Base-by-base conservation (phyloP, 805 yeast species). In the Wickerhamomyces chambardii region DNA sequence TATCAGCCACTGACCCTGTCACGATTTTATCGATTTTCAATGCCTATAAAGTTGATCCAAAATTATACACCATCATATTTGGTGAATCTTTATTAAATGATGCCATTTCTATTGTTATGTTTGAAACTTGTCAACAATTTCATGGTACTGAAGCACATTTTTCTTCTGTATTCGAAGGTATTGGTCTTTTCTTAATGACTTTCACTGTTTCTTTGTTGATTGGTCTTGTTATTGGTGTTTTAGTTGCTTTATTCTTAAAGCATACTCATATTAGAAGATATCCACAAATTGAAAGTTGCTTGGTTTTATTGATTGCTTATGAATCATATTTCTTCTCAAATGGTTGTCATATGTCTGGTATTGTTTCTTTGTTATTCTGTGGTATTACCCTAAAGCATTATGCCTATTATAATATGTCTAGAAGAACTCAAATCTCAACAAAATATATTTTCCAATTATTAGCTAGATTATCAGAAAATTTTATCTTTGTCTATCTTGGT, bases 331-430 rank as follows among this genome's bases (percentile, higher is more conserved):
- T 92, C 66, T 92, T 92, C 59, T 89, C 97, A 30, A 92, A 92
- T 53, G 99, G 98, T 33, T 94, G 97, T 50, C 98, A 94, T 56
- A 92, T 92, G 98, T 89, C 97, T 6, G 99, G 99, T 31, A 90
- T 90, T 44, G 97, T 90, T 6, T 87, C 97, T 2, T 66, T 92
- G 45, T 63, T 92, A 45, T 92, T 92, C 63, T 90, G 97, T 56
- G 98, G 99, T 36, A 92, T 92, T 43, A 90, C 98, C 2, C 64
- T 92, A 56, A 92, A 90, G 57, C 97, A 94, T 59, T 92, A 92
- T 54, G 98, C 97, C 14, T 89, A 89, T 61, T 92, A 75, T 61
- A 94, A 90, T 61, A 92, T 92, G 98, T 86, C 97, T 5, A 73
- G 97, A 58, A 72, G 97, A 49, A 86, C 97, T 2, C 98, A 92